Conservation (phyloP, 352 stramenopile genomes). For the Pythium brachiatum region DNA sequence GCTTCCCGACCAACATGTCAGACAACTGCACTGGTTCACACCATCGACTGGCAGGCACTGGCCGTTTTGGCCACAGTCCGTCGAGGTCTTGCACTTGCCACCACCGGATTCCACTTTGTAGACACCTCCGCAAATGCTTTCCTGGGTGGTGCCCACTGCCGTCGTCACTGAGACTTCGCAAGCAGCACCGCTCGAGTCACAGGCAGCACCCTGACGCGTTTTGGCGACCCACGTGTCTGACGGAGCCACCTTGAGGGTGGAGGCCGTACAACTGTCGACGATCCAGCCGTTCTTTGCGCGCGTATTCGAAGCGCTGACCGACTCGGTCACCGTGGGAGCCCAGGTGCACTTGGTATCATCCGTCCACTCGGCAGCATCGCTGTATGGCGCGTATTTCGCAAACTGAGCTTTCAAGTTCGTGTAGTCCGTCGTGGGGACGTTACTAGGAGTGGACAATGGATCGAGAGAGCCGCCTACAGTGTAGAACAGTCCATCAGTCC, state of each 20-base stretch:
- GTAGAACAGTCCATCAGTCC: slow-evolving; percentile 15
- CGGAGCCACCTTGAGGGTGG: slow-evolving; percentile 48
- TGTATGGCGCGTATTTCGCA: slow-evolving; percentile 53
- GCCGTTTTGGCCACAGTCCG: slow-evolving; percentile 69
- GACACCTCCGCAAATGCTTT: slow-evolving; percentile 64
- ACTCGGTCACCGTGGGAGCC: slow-evolving; percentile 52
- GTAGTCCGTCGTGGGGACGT: slow-evolving; percentile 61
- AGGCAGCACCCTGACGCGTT: slow-evolving; percentile 70
- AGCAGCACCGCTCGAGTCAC: slow-evolving; percentile 50
- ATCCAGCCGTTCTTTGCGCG: slow-evolving; percentile 64
- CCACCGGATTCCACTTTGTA: slow-evolving; percentile 65
- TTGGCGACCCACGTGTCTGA: slow-evolving; percentile 72
- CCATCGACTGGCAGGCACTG: slow-evolving; percentile 67
- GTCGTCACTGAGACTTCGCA: slow-evolving; percentile 63
- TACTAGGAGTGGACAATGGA: slow-evolving; percentile 56
- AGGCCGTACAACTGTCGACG: slow-evolving; percentile 49
- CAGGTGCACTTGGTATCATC: slow-evolving; percentile 59
- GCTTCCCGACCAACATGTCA: slow-evolving; percentile 75
- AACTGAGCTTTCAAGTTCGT: slow-evolving; percentile 73
- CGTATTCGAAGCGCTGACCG: slow-evolving; percentile 55
- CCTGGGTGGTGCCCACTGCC: slow-evolving; percentile 62
- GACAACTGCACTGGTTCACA: slow-evolving; percentile 64
- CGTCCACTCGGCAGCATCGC: slow-evolving; percentile 57
- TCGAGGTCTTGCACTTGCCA: slow-evolving; percentile 57
- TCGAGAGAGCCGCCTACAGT: slow-evolving; percentile 56